A percentile compares a stretch with the other conserved stretches of the same genome.
These are phyloP conservation scores for Castanopsis chinensis DNA, from an alignment of 306 rosid species.

Conservation along the genomic window DNA sequence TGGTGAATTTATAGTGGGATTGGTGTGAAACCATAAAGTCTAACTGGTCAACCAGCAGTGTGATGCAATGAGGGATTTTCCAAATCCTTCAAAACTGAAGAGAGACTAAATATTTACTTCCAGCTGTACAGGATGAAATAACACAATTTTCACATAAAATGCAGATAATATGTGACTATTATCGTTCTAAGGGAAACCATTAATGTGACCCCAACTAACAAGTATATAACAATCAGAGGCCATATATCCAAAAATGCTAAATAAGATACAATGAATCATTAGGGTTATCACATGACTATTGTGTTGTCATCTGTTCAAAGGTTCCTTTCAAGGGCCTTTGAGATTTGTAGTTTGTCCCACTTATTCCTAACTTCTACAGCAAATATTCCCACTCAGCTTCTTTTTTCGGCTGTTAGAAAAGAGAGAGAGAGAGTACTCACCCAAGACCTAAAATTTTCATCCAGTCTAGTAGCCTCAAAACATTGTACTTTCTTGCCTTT, in stretches of 20 bases:
- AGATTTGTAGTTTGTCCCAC: constrained; percentile 35
- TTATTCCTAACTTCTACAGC: constrained; percentile 31
- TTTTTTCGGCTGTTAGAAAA: constrained; percentile 25
- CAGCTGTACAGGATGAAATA: not conserved
- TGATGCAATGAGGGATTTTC: too few relatives aligned
- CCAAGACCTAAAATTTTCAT: constrained; percentile 28
- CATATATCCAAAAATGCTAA: constrained; percentile 12
- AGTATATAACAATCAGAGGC: not conserved
- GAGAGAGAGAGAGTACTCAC: constrained; percentile 26
- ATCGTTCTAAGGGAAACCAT: not conserved
- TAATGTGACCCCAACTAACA: not conserved
- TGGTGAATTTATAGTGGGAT: too few relatives aligned
- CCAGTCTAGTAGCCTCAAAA: not conserved
- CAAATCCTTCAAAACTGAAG: too few relatives aligned
- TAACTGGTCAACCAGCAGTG: too few relatives aligned
- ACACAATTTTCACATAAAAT: not conserved
- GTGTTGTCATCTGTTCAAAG: constrained; percentile 8
- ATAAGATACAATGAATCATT: not conserved
- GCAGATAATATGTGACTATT: not conserved
- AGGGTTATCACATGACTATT: constrained; percentile 2
- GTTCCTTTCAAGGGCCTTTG: constrained; percentile 17
- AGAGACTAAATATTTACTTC: not conserved
- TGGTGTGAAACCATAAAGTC: too few relatives aligned
- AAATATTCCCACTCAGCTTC: constrained; percentile 31
- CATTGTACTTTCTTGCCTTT: not conserved